Percentiles rank a stretch among this genome's conserved stretches.
phyloP scores from a whole-genome alignment of 2,329 filamentous ascomycete genomes.

The Venturia aucupariae region DNA sequence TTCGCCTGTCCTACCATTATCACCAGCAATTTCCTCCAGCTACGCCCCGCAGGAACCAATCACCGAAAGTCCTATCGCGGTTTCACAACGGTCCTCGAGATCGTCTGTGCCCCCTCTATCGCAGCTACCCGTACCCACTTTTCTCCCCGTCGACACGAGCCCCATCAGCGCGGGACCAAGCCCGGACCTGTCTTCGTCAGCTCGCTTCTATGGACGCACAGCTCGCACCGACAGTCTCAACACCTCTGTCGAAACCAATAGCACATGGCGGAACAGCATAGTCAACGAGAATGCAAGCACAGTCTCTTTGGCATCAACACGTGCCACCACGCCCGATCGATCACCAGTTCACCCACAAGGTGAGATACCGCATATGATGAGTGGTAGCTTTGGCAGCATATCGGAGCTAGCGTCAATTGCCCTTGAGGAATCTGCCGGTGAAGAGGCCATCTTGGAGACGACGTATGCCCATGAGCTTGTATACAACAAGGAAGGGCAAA shows the following conservation, averaged over 20 bases:
- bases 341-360: constrained; percentile 43
- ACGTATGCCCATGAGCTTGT: constrained; percentile 87
- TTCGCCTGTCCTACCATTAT: neutral
- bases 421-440: constrained; percentile 71
- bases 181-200: constrained; percentile 26
- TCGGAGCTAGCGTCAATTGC: constrained; percentile 53
- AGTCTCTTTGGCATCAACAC: constrained; percentile 67
- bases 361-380: constrained; percentile 38
- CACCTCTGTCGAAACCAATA: constrained; percentile 65
- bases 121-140: constrained; percentile 23
- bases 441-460: constrained; percentile 78
- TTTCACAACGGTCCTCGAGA: constrained; percentile 39
- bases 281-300: constrained; percentile 74
- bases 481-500: constrained; percentile 86
- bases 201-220: constrained; percentile 23
- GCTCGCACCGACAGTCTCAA: constrained; percentile 53
- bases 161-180: constrained; percentile 25
- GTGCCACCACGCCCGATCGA: constrained; percentile 77
- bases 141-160: constrained; percentile 21
- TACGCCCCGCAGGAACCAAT: constrained; percentile 15
- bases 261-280: constrained; percentile 62
- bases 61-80: constrained; percentile 25
- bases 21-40: constrained; percentile 1
- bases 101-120: constrained; percentile 35
- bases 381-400: constrained; percentile 55